A percentile compares a stretch with the other conserved stretches of the same genome.
These are phyloP conservation scores for Ceratopteris richardii DNA, from an alignment of 75 land plant species.

Conservation along the genomic window DNA sequence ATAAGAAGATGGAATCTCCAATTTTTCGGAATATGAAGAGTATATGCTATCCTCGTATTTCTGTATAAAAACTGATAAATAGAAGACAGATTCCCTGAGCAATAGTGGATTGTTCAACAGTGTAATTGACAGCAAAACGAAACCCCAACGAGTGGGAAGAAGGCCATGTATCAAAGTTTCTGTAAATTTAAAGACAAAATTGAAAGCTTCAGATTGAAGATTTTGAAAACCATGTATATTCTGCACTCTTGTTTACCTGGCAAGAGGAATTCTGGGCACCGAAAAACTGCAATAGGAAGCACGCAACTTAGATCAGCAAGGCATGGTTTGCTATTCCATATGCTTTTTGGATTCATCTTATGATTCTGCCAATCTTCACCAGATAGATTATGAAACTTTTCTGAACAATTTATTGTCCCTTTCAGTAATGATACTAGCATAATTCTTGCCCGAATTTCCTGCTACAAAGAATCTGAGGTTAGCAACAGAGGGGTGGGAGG, in stretches of 20 bases:
- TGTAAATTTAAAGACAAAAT: constrained; percentile 13
- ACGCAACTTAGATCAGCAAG: constrained; percentile 25
- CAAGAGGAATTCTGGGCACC: constrained; percentile 26
- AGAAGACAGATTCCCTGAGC: background rate
- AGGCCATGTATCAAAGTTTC: constrained; percentile 31
- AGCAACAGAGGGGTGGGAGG: too few relatives aligned
- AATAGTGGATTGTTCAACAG: constrained; percentile 21
- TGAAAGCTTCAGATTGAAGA: background rate
- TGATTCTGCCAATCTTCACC: too few relatives aligned
- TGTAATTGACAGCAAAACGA: constrained; percentile 14
- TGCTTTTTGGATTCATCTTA: too few relatives aligned
- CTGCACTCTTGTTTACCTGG: constrained; percentile 24
- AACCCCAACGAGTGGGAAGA: constrained; percentile 25
- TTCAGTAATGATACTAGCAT: too few relatives aligned
- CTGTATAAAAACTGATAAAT: constrained; percentile 19
- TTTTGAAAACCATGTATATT: background rate
- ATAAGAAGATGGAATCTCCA: background rate
- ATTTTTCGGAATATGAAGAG: constrained; percentile 2
- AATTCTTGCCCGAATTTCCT: too few relatives aligned
- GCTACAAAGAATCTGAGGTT: too few relatives aligned
- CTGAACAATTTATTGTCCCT: too few relatives aligned
- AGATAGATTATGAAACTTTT: too few relatives aligned
- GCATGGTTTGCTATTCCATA: background rate
- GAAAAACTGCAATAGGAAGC: constrained; percentile 34
- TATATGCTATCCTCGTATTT: background rate